Conservation (phyloP, 805 yeast genomes). For the Starmerella geochares region DNA sequence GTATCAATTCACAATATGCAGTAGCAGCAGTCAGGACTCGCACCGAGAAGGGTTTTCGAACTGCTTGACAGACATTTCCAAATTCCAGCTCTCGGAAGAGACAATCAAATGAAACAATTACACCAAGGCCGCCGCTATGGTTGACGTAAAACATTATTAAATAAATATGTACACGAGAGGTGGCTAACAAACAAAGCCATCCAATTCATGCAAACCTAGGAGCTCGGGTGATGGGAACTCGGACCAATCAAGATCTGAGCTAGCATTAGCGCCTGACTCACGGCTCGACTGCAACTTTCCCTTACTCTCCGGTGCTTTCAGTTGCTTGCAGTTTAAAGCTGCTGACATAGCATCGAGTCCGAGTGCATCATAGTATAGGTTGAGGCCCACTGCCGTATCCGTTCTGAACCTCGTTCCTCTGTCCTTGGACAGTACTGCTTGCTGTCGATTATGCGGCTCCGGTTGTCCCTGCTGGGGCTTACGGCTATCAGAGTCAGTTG, state of each 20-base stretch:
- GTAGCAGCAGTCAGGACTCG: too few species aligned
- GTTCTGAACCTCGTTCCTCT: not conserved
- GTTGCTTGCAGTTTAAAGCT: conserved; percentile 11
- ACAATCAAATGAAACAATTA: too few species aligned
- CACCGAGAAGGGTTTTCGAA: too few species aligned
- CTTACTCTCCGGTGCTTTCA: not conserved
- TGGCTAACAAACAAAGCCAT: conserved; percentile 22
- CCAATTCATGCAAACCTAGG: conserved; percentile 27
- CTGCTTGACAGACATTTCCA: too few species aligned
- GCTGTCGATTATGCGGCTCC: not conserved
- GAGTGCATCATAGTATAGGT: conserved; percentile 28
- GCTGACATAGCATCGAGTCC: conserved; percentile 20
- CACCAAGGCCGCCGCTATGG: too few species aligned
- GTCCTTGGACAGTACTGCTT: not conserved
- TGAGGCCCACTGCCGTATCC: conserved; percentile 10
- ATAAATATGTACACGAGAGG: conserved; percentile 10
- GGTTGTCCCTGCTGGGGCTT: too few species aligned
- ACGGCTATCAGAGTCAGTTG: too few species aligned
- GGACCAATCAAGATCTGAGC: conserved; percentile 8
- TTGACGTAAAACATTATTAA: conserved; percentile 10
- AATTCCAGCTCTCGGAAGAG: too few species aligned
- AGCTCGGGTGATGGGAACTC: conserved; percentile 26
- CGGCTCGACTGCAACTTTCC: conserved; percentile 13
- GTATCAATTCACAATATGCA: too few species aligned
- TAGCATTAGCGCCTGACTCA: conserved; percentile 5